Evolutionary conservation across 179 eudicot species (phyloP).

Genomic region (Spinacia oleracea): DNA sequence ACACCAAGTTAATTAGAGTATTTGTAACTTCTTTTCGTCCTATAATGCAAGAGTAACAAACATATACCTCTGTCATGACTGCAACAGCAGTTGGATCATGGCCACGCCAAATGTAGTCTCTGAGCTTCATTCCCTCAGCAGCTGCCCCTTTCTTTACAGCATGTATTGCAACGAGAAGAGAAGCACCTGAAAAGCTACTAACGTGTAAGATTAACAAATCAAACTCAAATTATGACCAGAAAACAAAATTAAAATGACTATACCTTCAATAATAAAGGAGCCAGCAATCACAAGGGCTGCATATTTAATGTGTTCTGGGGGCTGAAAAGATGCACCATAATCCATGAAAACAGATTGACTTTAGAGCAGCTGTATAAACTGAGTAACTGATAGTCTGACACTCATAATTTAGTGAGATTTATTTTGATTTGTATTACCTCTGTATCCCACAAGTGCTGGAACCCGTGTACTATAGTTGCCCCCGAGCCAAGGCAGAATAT

Average conservation of each 20-base stretch:
- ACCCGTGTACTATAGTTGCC: conserved; percentile 90
- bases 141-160: conserved; percentile 99
- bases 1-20: background rate
- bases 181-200: conserved; percentile 61
- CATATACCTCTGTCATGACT: conserved; percentile 92
- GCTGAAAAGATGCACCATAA: conserved; percentile 46
- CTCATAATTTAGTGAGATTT: conserved; percentile 3
- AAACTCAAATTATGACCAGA: conserved; percentile 9
- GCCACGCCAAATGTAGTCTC: conserved; percentile 98
- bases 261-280: conserved; percentile 93
- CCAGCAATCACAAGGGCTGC: conserved; percentile 97
- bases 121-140: conserved; percentile 93
- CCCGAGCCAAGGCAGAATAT: conserved; percentile 98
- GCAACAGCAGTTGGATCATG: conserved; percentile 99
- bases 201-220: background rate
- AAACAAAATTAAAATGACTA: background rate
- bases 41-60: background rate
- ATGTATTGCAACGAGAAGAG: conserved; percentile 87
- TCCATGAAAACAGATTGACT: conserved; percentile 8
- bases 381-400: too few species aligned
- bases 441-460: conserved; percentile 85
- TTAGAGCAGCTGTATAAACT: conserved; percentile 6
- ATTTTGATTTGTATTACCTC: conserved; percentile 45
- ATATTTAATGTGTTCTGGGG: conserved; percentile 76
- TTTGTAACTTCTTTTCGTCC: background rate